Evolutionary conservation across 2,329 filamentous ascomycete genomes (phyloP).

Genomic region (Epicoccum sorghinum): DNA sequence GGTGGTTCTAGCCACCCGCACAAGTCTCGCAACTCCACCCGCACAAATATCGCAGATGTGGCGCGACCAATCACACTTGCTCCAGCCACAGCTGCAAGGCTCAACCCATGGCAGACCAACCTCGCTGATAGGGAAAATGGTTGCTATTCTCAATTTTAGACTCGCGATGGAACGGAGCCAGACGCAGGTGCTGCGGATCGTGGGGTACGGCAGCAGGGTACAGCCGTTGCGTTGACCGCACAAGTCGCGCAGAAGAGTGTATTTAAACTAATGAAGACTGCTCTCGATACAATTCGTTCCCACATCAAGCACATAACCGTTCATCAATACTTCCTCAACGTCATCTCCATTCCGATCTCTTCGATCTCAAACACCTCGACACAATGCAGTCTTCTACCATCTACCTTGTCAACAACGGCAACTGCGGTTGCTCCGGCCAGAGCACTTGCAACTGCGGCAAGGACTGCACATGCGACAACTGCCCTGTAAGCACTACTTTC

Average conservation of each 20-base stretch:
- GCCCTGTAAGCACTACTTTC: constrained; percentile 13
- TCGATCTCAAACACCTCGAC: not conserved
- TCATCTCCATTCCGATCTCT: not conserved
- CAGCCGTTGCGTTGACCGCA: constrained; percentile 7
- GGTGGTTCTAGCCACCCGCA: constrained; percentile 3
- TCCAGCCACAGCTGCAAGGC: not conserved
- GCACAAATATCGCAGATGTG: constrained; percentile 6
- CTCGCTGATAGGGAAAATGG: not conserved
- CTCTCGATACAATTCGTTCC: no score
- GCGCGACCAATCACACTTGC: constrained; percentile 1
- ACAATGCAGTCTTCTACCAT: constrained; percentile 5
- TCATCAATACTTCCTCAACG: not conserved
- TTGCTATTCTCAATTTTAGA: not conserved
- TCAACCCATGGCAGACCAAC: not conserved
- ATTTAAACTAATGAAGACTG: constrained; percentile 10
- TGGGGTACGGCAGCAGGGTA: not conserved
- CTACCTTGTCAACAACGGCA: constrained; percentile 14
- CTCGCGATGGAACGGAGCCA: not conserved
- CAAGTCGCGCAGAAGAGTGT: constrained; percentile 28
- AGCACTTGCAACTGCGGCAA: constrained; percentile 18
- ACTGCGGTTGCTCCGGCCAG: constrained; percentile 18
- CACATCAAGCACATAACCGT: not conserved
- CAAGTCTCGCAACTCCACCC: constrained; percentile 11
- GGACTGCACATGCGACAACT: constrained; percentile 21
- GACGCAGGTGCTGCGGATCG: not conserved